A percentile compares a stretch with the other conserved stretches of the same genome.
phyloP scores from a whole-genome alignment of 2,329 filamentous ascomycete genomes.

The Penicillium psychrosexuale region DNA sequence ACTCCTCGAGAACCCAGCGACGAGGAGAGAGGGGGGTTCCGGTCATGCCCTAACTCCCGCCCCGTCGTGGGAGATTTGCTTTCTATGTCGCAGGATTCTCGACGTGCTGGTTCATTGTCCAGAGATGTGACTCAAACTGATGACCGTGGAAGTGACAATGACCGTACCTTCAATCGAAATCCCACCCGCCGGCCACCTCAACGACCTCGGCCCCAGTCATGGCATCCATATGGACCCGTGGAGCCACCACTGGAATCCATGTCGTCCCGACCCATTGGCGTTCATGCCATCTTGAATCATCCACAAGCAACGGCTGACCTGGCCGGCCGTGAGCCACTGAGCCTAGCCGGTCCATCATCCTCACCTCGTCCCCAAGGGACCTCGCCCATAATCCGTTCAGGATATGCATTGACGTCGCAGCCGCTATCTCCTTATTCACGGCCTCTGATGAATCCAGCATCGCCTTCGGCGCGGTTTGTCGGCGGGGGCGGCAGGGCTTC shows the following conservation, averaged over 20 bases:
- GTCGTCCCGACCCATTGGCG: constrained; percentile 36
- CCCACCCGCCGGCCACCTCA: constrained; percentile 25
- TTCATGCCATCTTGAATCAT: constrained; percentile 44
- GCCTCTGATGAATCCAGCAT: constrained; percentile 36
- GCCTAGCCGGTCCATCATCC: constrained; percentile 20
- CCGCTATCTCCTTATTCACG: constrained; percentile 34
- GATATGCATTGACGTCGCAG: constrained; percentile 26
- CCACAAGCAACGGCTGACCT: constrained; percentile 25
- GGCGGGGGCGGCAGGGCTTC: constrained; percentile 27
- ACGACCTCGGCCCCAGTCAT: constrained; percentile 33
- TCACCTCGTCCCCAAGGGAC: constrained; percentile 30
- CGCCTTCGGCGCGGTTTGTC: constrained; percentile 37
- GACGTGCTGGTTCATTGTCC: constrained; percentile 30
- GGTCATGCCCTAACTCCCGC: constrained; percentile 38
- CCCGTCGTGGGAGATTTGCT: constrained; percentile 31
- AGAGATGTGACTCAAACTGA: constrained; percentile 27
- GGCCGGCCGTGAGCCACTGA: constrained; percentile 24
- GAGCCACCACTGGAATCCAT: constrained; percentile 34
- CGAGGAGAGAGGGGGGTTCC: constrained; percentile 39
- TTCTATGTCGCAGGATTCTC: constrained; percentile 41
- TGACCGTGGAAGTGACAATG: constrained; percentile 24
- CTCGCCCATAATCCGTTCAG: constrained; percentile 28
- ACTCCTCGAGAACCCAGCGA: constrained; percentile 31
- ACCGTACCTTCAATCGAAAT: constrained; percentile 16
- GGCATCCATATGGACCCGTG: constrained; percentile 37